Evolutionary conservation across 441 rosid genomes (phyloP).

Genomic region (Biscutella laevigata): DNA sequence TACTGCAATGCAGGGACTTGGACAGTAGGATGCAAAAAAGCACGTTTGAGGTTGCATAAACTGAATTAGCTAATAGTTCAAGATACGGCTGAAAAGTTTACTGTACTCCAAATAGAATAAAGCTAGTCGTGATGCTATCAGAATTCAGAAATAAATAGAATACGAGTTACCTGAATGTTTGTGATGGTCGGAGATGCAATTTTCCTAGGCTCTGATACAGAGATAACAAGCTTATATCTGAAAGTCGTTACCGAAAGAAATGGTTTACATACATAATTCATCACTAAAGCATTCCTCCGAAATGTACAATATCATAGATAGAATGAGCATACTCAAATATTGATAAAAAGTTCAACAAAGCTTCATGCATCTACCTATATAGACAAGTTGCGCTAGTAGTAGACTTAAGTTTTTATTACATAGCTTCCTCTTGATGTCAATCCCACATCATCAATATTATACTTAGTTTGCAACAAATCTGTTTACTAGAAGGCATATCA

Average conservation of each 20-base stretch:
- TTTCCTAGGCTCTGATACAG: conserved; percentile 75
- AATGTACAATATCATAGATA: not conserved
- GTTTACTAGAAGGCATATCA: not conserved
- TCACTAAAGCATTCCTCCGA: not conserved
- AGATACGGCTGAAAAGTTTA: not conserved
- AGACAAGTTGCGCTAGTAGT: not conserved
- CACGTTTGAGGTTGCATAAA: conserved; percentile 2
- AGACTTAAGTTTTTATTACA: not conserved
- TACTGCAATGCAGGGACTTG: not conserved
- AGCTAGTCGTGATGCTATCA: not conserved
- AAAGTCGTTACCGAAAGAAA: conserved; percentile 10
- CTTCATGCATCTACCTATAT: conserved; percentile 7
- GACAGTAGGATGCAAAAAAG: not conserved
- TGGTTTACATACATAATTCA: conserved; percentile 1
- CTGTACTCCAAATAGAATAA: not conserved
- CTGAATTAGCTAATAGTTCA: conserved; percentile 1
- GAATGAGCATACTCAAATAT: not conserved
- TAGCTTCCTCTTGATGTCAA: conserved; percentile 5
- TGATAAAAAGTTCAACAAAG: not conserved
- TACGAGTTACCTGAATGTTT: conserved; percentile 64
- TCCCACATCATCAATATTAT: not conserved
- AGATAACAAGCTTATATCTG: conserved; percentile 81
- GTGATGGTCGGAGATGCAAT: conserved; percentile 68
- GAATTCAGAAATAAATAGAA: not conserved
- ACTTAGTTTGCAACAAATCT: not conserved